A percentile compares a stretch with the other conserved stretches of the same genome.
Conservation (phyloP, 2,329 filamentous ascomycete genomes). For the Trichophaea hybrida region DNA sequence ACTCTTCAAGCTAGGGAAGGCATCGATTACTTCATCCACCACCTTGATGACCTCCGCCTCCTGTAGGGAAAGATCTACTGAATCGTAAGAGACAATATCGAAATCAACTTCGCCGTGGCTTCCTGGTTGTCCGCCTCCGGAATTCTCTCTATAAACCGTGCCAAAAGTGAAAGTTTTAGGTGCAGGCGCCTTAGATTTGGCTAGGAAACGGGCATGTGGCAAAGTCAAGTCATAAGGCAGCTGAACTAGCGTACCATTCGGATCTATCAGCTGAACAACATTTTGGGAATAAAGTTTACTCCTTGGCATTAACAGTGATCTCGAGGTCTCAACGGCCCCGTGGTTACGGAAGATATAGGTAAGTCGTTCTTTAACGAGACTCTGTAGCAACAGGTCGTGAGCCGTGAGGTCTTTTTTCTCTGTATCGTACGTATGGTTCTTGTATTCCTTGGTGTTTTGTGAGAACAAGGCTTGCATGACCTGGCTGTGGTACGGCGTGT, state of each 20-base stretch:
- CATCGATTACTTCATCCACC: constrained; percentile 65
- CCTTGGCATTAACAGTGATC: constrained; percentile 64
- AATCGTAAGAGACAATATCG: constrained; percentile 77
- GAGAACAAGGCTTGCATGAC: constrained; percentile 77
- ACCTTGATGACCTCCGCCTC: constrained; percentile 93
- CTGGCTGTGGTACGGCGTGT: constrained; percentile 77
- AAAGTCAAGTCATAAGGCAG: constrained; percentile 88
- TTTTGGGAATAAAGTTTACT: constrained; percentile 63
- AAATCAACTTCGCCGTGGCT: constrained; percentile 87
- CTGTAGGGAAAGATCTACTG: constrained; percentile 68
- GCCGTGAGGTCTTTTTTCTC: constrained; percentile 41
- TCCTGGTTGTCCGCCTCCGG: constrained; percentile 64
- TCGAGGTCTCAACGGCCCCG: constrained; percentile 67
- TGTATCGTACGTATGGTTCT: constrained; percentile 61
- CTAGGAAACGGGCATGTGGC: constrained; percentile 71
- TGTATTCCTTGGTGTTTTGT: constrained; percentile 59
- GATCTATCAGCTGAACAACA: constrained; percentile 66
- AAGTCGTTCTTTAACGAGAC: constrained; percentile 59
- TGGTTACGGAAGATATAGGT: constrained; percentile 72
- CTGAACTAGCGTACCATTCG: constrained; percentile 75
- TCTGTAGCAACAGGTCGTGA: constrained; percentile 53
- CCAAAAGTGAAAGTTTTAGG: constrained; percentile 78
- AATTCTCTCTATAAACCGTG: constrained; percentile 62
- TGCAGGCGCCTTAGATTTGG: constrained; percentile 50
- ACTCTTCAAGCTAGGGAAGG: constrained; percentile 60